Evolutionary conservation across 371 early-diverging fungal species (phyloP).

Genomic region (Mucor piriformis): DNA sequence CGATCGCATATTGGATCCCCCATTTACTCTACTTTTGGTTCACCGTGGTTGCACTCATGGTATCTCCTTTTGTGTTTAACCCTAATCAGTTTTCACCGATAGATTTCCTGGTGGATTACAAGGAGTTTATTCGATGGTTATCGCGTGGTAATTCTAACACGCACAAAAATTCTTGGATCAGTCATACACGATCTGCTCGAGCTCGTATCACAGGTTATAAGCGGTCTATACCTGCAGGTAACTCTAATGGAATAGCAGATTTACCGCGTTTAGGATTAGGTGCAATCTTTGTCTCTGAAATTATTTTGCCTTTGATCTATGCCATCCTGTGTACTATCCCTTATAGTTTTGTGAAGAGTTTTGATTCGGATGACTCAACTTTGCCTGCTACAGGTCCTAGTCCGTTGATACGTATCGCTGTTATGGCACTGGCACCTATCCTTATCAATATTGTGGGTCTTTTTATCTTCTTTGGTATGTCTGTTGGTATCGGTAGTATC

Average conservation of each 20-base stretch:
- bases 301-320: conserved; percentile 71
- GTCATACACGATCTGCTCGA: conserved; percentile 71
- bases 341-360: conserved; percentile 68
- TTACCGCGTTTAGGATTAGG: conserved; percentile 69
- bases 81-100: conserved; percentile 79
- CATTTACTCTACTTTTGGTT: conserved; percentile 88
- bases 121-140: conserved; percentile 81
- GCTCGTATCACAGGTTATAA: conserved; percentile 84
- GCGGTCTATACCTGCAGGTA: conserved; percentile 46
- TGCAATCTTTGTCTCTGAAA: conserved; percentile 76
- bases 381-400: conserved; percentile 47
- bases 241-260: conserved; percentile 47
- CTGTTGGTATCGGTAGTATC: conserved; percentile 70
- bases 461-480: conserved; percentile 70
- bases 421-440: conserved; percentile 75
- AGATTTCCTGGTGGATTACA: conserved; percentile 82
- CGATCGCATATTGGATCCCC: conserved; percentile 72
- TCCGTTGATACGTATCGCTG: conserved; percentile 63
- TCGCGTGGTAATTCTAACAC: conserved; percentile 77
- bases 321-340: conserved; percentile 65
- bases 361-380: conserved; percentile 36
- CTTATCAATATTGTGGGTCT: conserved; percentile 73
- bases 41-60: conserved; percentile 70
- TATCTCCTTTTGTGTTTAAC: conserved; percentile 85
- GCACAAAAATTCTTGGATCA: conserved; percentile 81